Evolutionary conservation across 2,329 filamentous ascomycete species (phyloP), one percentile per base, ranked within the genome.

Genomic region (Trichoderma sp.): DNA sequence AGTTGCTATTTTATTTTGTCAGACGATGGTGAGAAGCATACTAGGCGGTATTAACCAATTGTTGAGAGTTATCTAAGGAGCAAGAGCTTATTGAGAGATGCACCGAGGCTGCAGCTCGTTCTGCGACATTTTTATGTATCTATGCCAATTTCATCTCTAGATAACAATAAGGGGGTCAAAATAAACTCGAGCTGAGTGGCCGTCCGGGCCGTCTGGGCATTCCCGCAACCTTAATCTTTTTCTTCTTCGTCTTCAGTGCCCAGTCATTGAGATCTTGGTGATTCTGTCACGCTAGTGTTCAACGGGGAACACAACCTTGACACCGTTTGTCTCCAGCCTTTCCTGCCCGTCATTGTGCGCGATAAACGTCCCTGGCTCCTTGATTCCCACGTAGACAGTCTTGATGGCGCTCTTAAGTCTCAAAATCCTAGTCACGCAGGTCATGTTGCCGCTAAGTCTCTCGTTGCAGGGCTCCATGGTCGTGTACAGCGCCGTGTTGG

Each of bases 261-360:
- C 58, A 61, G 11, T 6, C 58, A 61, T 61, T 61, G 58, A 61
- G 30, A 61, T 11, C 58, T 81, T 78, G 70, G 91, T 77, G 74
- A 92, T 92, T 73, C 88, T 86, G 36, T 85, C 84, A 75, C 36
- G 72, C 75, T 71, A 74, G 43, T 77, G 75, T 64, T 92, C 88
- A 62, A 92, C 68, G 43, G 73, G 76, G 24, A 71, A 75, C 15
- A 77, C 75, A 32, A 80, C 75, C 47, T 74, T 74, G 63, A 80
- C 73, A 12, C 79, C 78, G 2, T 72, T 71, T 8, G 57, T 71
- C 51, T 78, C 75, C 0, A 80, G 73, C 11, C 73, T 77, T 26
- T 75, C 51, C 67, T 77, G 68, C 58, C 80, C 75, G 57, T 78
- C 74, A 67, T 82, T 82, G 26, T 79, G 67, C 3, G 74, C 75